A percentile compares a stretch with the other conserved stretches of the same genome.
Evolutionary conservation across 352 stramenopile genomes (phyloP).

Genomic region (Phytopythium kandeliae): DNA sequence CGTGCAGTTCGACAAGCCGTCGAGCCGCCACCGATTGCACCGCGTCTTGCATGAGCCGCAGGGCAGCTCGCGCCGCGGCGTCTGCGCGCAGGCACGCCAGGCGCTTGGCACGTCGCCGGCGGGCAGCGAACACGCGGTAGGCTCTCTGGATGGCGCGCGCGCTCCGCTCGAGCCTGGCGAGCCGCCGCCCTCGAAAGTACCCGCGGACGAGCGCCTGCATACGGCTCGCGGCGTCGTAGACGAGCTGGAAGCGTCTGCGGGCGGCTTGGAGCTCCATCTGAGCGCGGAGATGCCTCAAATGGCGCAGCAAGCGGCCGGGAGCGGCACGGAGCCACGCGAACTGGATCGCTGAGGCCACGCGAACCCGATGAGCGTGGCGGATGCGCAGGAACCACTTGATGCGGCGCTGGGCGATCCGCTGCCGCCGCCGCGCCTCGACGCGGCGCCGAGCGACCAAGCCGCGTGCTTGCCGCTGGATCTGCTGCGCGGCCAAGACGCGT

Average conservation of each 20-base stretch:
- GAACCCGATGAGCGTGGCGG: slow-evolving; percentile 33
- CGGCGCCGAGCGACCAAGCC: slow-evolving; percentile 16
- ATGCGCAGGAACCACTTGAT: slow-evolving; percentile 81
- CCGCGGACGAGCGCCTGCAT: slow-evolving; percentile 56
- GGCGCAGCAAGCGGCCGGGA: slow-evolving; percentile 31
- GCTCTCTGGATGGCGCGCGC: slow-evolving; percentile 39
- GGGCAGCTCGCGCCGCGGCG: slow-evolving; percentile 13
- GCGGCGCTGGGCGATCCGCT: slow-evolving; percentile 49
- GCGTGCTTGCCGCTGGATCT: slow-evolving; percentile 45
- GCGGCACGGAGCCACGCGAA: slow-evolving; percentile 68
- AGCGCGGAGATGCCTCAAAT: slow-evolving; percentile 32
- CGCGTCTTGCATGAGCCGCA: slow-evolving; percentile 22
- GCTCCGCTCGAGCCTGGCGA: slow-evolving; percentile 32
- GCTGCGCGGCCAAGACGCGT: slow-evolving; percentile 19
- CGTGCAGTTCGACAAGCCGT: slow-evolving; percentile 29
- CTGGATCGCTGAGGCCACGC: slow-evolving; percentile 40
- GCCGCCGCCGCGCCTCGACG: slow-evolving; percentile 23
- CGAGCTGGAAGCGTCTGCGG: slow-evolving; percentile 14
- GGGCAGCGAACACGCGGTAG: slow-evolving; percentile 30
- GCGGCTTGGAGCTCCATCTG: slow-evolving; percentile 3
- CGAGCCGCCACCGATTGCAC: slow-evolving; percentile 15
- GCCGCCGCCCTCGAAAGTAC: slow-evolving; percentile 22
- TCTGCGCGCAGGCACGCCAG: slow-evolving; percentile 24
- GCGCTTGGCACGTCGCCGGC: slow-evolving; percentile 31
- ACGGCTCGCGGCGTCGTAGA: slow-evolving; percentile 27